Conservation (phyloP, 345 rosid genomes). For the Populus alba region DNA sequence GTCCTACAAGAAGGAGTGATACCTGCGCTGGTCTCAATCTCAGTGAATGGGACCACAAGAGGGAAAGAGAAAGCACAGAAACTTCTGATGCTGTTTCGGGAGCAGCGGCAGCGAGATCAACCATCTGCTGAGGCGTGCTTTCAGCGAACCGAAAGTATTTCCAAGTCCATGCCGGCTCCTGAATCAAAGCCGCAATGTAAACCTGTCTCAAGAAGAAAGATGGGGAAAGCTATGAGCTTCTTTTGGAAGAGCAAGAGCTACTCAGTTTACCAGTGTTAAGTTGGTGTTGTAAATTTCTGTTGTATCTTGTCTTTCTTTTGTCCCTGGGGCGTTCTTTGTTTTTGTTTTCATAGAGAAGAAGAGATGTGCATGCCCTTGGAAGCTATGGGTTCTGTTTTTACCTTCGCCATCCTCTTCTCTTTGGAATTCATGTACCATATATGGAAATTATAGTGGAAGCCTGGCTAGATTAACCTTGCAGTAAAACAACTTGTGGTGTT, state of each 20-base stretch:
- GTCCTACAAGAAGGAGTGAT: conserved; percentile 96
- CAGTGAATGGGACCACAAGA: conserved; percentile 82
- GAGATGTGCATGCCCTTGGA: conserved; percentile 58
- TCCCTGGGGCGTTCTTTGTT: conserved; percentile 28
- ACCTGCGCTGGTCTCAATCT: conserved; percentile 85
- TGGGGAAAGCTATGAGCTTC: conserved; percentile 67
- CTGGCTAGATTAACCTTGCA: background rate
- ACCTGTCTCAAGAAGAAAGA: conserved; percentile 67
- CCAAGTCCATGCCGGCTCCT: conserved; percentile 23
- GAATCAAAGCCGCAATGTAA: conserved; percentile 63
- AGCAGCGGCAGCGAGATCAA: conserved; percentile 84
- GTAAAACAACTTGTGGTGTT: background rate
- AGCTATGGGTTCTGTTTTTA: conserved; percentile 35
- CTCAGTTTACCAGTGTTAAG: conserved; percentile 52
- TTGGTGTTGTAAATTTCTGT: conserved; percentile 42
- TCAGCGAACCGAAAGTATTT: conserved; percentile 32
- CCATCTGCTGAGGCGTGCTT: conserved; percentile 23
- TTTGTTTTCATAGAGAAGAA: conserved; percentile 41
- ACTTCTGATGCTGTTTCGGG: conserved; percentile 82
- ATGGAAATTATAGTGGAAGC: conserved; percentile 14
- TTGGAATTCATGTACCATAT: conserved; percentile 20
- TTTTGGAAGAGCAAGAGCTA: conserved; percentile 93
- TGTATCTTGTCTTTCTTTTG: conserved; percentile 30
- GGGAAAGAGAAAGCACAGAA: conserved; percentile 90
- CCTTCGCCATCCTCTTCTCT: conserved; percentile 8